Conservation (phyloP, 495 filamentous ascomycete genomes). For the Rostrohypoxylon terebratum region DNA sequence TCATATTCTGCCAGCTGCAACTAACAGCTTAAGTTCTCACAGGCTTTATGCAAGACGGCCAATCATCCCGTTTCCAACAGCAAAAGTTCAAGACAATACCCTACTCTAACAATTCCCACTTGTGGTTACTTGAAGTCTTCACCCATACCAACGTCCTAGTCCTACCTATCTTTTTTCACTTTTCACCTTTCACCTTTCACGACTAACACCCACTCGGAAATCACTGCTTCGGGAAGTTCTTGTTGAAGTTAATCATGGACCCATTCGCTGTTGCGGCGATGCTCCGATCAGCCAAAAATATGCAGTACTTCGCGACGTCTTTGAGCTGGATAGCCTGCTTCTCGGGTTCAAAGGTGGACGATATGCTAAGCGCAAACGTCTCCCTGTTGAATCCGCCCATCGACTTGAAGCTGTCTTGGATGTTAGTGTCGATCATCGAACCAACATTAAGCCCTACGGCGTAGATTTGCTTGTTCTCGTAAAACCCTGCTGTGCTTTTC, state of each 20-base stretch:
- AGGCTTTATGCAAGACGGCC: not conserved
- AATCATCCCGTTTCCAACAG: not conserved
- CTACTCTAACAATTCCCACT: not conserved
- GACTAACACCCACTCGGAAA: not conserved
- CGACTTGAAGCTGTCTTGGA: conserved; percentile 25
- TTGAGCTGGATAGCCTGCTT: conserved; percentile 36
- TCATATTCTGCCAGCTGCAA: not conserved
- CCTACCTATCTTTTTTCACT: too few species aligned
- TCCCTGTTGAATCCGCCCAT: conserved; percentile 57
- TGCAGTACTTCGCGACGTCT: conserved; percentile 56
- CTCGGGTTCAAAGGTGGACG: conserved; percentile 56
- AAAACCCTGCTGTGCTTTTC: conserved; percentile 71
- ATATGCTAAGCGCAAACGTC: conserved; percentile 58
- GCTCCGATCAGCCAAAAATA: conserved; percentile 55
- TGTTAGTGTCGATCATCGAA: conserved; percentile 66
- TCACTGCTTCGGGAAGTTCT: conserved; percentile 56
- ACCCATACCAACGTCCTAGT: not conserved
- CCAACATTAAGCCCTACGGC: conserved; percentile 68
- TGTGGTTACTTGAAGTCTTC: not conserved
- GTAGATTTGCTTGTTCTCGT: conserved; percentile 67
- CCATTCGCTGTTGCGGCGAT: conserved; percentile 54
- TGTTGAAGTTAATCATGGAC: conserved; percentile 53
- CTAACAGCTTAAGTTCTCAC: not conserved
- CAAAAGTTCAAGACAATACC: not conserved
- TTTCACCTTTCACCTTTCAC: too few species aligned